These are phyloP conservation scores for Haplosporangium sp. DNA, from an alignment of 371 early-diverging fungal genomes.

Conservation along the genomic window DNA sequence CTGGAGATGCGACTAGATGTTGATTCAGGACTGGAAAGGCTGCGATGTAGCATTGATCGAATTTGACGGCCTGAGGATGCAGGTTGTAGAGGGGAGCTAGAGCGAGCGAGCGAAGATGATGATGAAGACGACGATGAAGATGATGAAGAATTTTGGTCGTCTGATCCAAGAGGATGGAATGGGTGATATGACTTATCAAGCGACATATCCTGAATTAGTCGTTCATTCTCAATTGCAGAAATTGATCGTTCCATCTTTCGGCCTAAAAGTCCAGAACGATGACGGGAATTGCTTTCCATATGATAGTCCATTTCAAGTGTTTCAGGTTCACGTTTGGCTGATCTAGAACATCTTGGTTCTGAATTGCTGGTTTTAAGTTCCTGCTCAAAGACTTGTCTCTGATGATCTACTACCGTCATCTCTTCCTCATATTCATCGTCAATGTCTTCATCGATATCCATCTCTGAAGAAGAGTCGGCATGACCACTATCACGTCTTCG, in stretches of 20 bases:
- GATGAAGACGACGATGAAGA: slow-evolving; percentile 18
- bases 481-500: slow-evolving; percentile 50
- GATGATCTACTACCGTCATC: slow-evolving; percentile 6
- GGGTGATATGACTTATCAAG: slow-evolving; percentile 27
- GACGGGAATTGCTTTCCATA: slow-evolving; percentile 17
- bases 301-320: slow-evolving; percentile 31
- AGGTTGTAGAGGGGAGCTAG: slow-evolving; percentile 23
- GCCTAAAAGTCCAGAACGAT: slow-evolving; percentile 17
- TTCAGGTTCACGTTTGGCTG: slow-evolving; percentile 32
- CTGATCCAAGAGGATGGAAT: slow-evolving; percentile 24
- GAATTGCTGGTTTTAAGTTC: neutral
- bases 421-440: slow-evolving; percentile 30
- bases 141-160: neutral
- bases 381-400: neutral
- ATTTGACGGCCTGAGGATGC: neutral
- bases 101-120: slow-evolving; percentile 6
- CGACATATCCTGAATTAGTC: slow-evolving; percentile 47
- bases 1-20: slow-evolving; percentile 7
- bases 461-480: slow-evolving; percentile 45
- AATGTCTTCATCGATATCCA: slow-evolving; percentile 45
- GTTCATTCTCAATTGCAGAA: slow-evolving; percentile 29
- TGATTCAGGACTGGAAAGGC: slow-evolving; percentile 32
- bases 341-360: neutral
- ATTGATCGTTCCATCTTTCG: slow-evolving; percentile 36
- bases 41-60: slow-evolving; percentile 19